Base-by-base conservation (phyloP, 768 basidiomycete genomes). In the Lactifluus subvellereus region DNA sequence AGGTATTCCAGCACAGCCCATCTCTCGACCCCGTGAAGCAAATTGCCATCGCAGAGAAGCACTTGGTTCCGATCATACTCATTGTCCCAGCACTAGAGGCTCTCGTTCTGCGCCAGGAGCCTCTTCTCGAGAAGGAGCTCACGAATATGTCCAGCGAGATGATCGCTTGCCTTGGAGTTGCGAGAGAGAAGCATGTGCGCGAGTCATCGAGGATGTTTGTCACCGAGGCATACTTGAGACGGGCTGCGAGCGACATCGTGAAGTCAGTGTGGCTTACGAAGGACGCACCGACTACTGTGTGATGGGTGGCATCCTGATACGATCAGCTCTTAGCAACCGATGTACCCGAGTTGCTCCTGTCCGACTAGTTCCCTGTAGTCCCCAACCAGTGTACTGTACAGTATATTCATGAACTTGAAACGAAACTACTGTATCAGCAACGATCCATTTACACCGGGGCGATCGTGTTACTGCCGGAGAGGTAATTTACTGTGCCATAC, bases 171-270 rank as follows among this genome's bases (percentile, higher is more conserved):
- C 27, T 59, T 4, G 49, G 18, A 3, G 14, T 20, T 2, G 58
- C 49, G 49, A 59, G 49, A 30, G 49, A 59, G 49, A 59, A n/a
- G 13, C 51, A 51, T 51, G 30, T 32, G 13, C 58, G 40, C 11
- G n/a, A 51, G 58, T 32, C 38, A 20, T 51, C 40, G 30, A 42
- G n/a, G 49, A 13, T 32, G 30, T 18, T 33, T 16, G n/a, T 11
- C 30, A 13, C 10, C 1, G 49, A 59, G 37, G 3, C 1, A 16
- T 14, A 7, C 18, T 22, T 51, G 30, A 51, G 33, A 32, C 38
- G 18, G 51, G 48, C 30, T n/a, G 57, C 48, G 3, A 50, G 18
- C 10, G 18, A 33, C n/a, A 51, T 51, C 30, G 58, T 59, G 38
- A 51, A 42, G 30, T 42, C 38, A 10, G n/a, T 42, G 30, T 59